These are phyloP conservation scores for Purpureocillium lavendulum DNA, from an alignment of 2,329 filamentous ascomycete genomes.

Conservation along the genomic window DNA sequence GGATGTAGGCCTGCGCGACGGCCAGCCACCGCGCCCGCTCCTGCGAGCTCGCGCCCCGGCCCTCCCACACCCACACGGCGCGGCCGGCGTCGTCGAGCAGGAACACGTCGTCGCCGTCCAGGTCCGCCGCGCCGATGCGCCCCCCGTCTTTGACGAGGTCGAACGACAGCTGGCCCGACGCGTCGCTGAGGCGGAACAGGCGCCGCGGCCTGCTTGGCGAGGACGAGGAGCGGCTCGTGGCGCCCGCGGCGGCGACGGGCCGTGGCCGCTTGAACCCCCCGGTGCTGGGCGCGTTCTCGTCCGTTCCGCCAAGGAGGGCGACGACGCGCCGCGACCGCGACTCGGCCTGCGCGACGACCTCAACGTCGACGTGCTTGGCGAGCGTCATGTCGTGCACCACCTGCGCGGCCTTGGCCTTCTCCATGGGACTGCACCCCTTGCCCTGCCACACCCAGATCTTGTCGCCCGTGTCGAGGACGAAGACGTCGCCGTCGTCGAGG, in stretches of 20 bases:
- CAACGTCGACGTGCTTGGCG: conserved; percentile 56
- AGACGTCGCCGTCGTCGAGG: conserved; percentile 58
- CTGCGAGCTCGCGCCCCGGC: conserved; percentile 43
- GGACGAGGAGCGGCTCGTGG: background rate
- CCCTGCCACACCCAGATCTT: conserved; percentile 69
- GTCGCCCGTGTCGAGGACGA: conserved; percentile 51
- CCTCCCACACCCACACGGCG: conserved; percentile 60
- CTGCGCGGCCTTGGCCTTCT: conserved; percentile 60
- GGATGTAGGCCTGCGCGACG: conserved; percentile 48
- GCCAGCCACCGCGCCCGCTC: conserved; percentile 55
- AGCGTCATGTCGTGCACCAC: conserved; percentile 57
- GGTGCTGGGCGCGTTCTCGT: conserved; percentile 26
- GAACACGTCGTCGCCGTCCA: conserved; percentile 55
- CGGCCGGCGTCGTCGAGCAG: conserved; percentile 49
- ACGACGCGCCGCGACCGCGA: conserved; percentile 45
- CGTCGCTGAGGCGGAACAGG: conserved; percentile 56
- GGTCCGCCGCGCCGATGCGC: conserved; percentile 34
- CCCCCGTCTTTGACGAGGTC: conserved; percentile 48
- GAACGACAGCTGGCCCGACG: conserved; percentile 48
- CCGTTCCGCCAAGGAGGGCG: conserved; percentile 44
- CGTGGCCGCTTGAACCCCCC: conserved; percentile 31
- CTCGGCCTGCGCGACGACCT: conserved; percentile 56
- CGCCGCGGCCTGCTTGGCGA: conserved; percentile 22
- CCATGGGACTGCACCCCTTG: conserved; percentile 55
- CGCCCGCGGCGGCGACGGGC: conserved; percentile 23